Evolutionary conservation across 176 grass and related monocot species (phyloP).

Genomic region (Hordeum marinum): DNA sequence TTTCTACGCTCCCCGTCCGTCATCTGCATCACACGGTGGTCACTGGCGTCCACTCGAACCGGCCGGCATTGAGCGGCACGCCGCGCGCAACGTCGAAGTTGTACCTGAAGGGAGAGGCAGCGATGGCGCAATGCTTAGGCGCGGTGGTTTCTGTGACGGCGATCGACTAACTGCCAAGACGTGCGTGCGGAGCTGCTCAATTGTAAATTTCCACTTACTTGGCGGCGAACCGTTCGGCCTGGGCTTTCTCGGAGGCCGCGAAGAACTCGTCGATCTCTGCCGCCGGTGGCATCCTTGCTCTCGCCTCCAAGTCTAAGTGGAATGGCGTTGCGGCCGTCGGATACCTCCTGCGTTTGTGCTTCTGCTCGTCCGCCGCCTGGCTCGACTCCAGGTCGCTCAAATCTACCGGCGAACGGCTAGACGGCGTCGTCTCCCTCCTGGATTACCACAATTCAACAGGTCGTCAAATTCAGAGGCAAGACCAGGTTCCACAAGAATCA

Average conservation of each 20-base stretch:
- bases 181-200: too few relatives aligned
- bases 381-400: conserved; percentile 34
- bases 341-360: background rate
- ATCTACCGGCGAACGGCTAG: conserved; percentile 30
- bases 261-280: conserved; percentile 76
- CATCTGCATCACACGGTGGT: background rate
- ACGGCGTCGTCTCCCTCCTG: conserved; percentile 53
- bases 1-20: background rate
- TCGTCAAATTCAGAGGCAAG: background rate
- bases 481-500: background rate
- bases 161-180: background rate
- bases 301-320: background rate
- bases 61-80: conserved; percentile 46
- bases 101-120: conserved; percentile 39
- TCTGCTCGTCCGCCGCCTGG: background rate
- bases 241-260: conserved; percentile 44
- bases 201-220: conserved; percentile 38
- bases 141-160: background rate
- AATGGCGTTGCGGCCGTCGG: background rate
- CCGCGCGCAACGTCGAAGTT: conserved; percentile 69
- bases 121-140: background rate
- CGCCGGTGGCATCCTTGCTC: conserved; percentile 29
- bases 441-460: conserved; percentile 2
- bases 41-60: conserved; percentile 57
- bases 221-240: conserved; percentile 45